These are phyloP conservation scores for Lasiodiplodia theobromae DNA, from an alignment of 2,329 filamentous ascomycete species.

Conservation along the genomic window DNA sequence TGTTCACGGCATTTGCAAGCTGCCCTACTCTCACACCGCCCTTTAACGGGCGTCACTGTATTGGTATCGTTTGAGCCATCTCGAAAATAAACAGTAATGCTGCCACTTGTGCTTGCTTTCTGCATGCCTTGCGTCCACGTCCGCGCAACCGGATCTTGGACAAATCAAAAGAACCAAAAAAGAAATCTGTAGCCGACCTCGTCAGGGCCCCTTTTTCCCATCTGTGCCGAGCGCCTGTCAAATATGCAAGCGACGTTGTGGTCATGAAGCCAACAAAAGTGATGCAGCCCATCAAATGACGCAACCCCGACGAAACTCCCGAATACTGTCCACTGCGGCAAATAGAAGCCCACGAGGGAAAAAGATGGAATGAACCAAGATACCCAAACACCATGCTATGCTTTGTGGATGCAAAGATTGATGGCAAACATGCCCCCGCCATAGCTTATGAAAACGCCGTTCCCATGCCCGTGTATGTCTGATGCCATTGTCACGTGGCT, in stretches of 20 bases:
- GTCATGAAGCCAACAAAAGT: slow-evolving; percentile 15
- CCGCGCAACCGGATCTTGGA: slow-evolving; percentile 3
- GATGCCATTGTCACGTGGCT: slow-evolving; percentile 20
- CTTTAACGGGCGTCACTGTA: not conserved
- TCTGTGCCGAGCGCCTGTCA: slow-evolving; percentile 26
- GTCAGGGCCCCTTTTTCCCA: slow-evolving; percentile 11
- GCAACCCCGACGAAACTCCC: slow-evolving; percentile 13
- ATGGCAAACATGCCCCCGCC: slow-evolving; percentile 26
- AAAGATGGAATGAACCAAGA: slow-evolving; percentile 8
- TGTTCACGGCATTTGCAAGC: not conserved
- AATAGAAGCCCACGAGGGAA: slow-evolving; percentile 1
- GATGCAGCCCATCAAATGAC: slow-evolving; percentile 9
- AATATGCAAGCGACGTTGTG: slow-evolving; percentile 25
- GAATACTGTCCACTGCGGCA: not conserved
- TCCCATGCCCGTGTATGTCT: slow-evolving; percentile 21
- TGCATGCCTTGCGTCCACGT: slow-evolving; percentile 8
- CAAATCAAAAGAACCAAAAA: not conserved
- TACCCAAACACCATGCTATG: slow-evolving; percentile 29
- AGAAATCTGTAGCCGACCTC: slow-evolving; percentile 10
- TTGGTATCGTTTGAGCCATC: not conserved
- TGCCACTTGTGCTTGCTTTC: slow-evolving; percentile 21
- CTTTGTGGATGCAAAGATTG: slow-evolving; percentile 28
- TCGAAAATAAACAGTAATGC: not conserved
- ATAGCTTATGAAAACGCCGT: slow-evolving; percentile 30
- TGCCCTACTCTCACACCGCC: not conserved